Evolutionary conservation across 805 yeast genomes (phyloP).

Genomic region (Clavispora carvajalis): DNA sequence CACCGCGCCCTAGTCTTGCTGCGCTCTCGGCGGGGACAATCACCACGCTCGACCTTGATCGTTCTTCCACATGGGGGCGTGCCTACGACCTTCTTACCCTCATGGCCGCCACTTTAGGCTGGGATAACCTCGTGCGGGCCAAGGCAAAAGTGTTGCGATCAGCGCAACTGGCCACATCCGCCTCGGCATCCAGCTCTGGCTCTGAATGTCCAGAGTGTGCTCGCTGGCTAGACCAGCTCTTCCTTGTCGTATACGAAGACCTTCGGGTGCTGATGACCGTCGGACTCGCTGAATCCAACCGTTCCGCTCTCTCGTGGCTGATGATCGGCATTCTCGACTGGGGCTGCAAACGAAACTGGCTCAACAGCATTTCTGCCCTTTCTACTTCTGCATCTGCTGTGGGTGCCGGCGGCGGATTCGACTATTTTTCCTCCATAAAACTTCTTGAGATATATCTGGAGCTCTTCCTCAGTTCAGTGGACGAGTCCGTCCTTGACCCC

Average conservation of each 20-base stretch:
- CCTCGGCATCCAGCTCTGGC: too few relatives aligned
- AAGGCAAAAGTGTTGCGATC: slow-evolving; percentile 63
- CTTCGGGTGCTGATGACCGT: slow-evolving; percentile 24
- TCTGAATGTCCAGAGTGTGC: slow-evolving; percentile 54
- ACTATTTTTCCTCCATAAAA: slow-evolving; percentile 50
- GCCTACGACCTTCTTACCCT: slow-evolving; percentile 64
- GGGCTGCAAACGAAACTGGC: slow-evolving; percentile 35
- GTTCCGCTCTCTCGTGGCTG: slow-evolving; percentile 72
- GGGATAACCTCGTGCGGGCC: slow-evolving; percentile 68
- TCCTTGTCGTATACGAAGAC: slow-evolving; percentile 66
- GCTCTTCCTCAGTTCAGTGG: slow-evolving; percentile 32
- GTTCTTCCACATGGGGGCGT: slow-evolving; percentile 38
- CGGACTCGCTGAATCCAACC: slow-evolving; percentile 26
- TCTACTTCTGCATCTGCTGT: slow-evolving; percentile 45
- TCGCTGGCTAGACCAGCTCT: slow-evolving; percentile 73
- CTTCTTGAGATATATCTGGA: slow-evolving; percentile 45
- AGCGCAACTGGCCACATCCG: too few relatives aligned
- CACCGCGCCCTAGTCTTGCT: slow-evolving; percentile 23
- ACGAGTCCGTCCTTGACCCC: slow-evolving; percentile 27
- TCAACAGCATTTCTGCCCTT: slow-evolving; percentile 32
- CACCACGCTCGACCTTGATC: slow-evolving; percentile 29
- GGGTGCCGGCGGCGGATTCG: slow-evolving; percentile 53
- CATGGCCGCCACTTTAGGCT: slow-evolving; percentile 65
- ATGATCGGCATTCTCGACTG: slow-evolving; percentile 48
- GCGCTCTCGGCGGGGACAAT: slow-evolving; percentile 27